Base-by-base conservation (phyloP, 2,329 filamentous ascomycete species). In the Daldinia sp. region DNA sequence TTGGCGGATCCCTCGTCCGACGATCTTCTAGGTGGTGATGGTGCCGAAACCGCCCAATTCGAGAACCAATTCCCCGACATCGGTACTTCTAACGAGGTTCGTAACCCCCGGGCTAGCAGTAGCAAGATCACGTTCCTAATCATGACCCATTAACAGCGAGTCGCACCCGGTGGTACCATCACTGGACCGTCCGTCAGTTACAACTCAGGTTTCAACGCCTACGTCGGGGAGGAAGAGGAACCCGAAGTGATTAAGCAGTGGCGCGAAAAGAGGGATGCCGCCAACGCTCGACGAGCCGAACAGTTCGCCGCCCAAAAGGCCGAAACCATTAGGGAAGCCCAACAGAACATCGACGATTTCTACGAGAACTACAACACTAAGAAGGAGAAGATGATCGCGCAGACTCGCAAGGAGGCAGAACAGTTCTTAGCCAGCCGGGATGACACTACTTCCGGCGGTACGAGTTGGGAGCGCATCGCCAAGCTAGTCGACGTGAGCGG, bases 341-440 rank as follows among this genome's bases (percentile, higher is more conserved):
- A 93, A 75, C 87, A 94, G 76, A 95, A 96, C 77, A 96, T 99
- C 68, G 95, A 99, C 77, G 95, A 97, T 77, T 99, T 98, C 81
- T 99, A 99, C 83, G 94, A 97, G 76, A 97, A 97, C 80, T 99
- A 99, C 84, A 98, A 98, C 83, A 89, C 90, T 78, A 97, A 97
- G 82, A 94, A 95, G 78, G 95, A 99, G 77, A 98, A 98, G 85
- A 87, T 87, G 62, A 90, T 97, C 70, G 84, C 90, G 19, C 92
- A 96, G 82, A 95, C 94, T 58, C 88, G 90, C 73, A 90, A 91
- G 77, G 95, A 99, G 72, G 95, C 94, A 5, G 94, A 98, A 74
- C 89, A 97, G 75, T 99, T 98, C 79, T 81, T 98, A 47, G 89
- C 87, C 56, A 93, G 84, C 77, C 88, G 94, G 63, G 94, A 99